Conservation (phyloP, 1,284 basidiomycete species). For the Volvariella surrecta region DNA sequence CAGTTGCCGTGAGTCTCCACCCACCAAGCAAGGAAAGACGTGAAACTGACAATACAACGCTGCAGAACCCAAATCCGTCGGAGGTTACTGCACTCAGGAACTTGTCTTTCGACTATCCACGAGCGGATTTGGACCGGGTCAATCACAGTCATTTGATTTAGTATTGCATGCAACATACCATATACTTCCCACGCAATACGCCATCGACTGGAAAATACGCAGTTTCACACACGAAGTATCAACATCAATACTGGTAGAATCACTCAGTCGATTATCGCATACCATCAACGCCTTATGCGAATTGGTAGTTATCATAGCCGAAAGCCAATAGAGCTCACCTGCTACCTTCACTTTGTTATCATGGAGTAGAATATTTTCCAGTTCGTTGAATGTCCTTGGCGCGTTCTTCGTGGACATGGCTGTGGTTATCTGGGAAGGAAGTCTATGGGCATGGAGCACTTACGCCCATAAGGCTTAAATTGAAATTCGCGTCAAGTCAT, state of each 20-base stretch:
- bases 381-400: constrained; percentile 50
- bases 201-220: constrained; percentile 65
- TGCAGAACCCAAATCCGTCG: constrained; percentile 88
- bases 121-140: constrained; percentile 1
- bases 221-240: neutral
- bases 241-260: neutral
- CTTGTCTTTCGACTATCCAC: constrained; percentile 74
- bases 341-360: constrained; percentile 92
- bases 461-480: too few species aligned
- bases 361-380: constrained; percentile 44
- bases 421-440: neutral
- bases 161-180: constrained; percentile 45
- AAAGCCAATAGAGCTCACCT: constrained; percentile 36
- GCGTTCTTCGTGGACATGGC: constrained; percentile 28
- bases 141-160: neutral
- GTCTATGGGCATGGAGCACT: too few species aligned
- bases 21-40: constrained; percentile 1
- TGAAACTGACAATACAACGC: constrained; percentile 70
- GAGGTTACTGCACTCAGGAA: constrained; percentile 81
- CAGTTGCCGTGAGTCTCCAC: constrained; percentile 2
- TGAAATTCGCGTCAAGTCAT: too few species aligned
- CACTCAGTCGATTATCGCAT: constrained; percentile 6
- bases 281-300: constrained; percentile 58
- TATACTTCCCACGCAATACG: constrained; percentile 88
- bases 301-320: constrained; percentile 1